These are phyloP conservation scores for Sugiyamaella qingdaonensis DNA, from an alignment of 805 yeast genomes.

Conservation along the genomic window DNA sequence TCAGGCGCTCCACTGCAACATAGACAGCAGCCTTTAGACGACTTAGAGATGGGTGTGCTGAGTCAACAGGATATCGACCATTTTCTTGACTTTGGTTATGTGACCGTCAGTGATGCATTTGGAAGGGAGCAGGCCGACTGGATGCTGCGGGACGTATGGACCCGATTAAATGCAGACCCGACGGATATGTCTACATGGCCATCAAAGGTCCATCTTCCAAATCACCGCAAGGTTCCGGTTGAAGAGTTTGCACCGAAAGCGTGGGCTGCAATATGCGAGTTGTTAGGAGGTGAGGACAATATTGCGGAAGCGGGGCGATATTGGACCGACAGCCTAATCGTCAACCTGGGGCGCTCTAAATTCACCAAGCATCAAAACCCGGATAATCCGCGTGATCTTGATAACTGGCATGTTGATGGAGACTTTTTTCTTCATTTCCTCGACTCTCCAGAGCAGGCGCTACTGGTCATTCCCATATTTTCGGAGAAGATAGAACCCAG, in stretches of 20 bases:
- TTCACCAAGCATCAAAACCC: conserved; percentile 5
- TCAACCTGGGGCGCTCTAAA: conserved; percentile 6
- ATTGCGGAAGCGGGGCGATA: conserved; percentile 6
- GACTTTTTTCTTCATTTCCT: conserved; percentile 14
- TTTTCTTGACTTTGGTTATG: conserved; percentile 10
- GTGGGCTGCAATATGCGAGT: conserved; percentile 13
- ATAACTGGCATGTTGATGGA: conserved; percentile 15
- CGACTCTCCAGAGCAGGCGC: conserved; percentile 16
- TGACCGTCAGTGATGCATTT: conserved; percentile 6
- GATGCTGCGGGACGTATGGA: conserved; percentile 15
- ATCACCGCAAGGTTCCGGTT: conserved; percentile 8
- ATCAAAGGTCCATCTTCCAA: conserved; percentile 7
- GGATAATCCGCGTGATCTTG: conserved; percentile 4
- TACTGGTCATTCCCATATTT: conserved; percentile 11
- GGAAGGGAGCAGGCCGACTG: conserved; percentile 10
- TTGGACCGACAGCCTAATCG: conserved; percentile 11
- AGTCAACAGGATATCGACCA: conserved; percentile 4
- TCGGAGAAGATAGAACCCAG: conserved; percentile 7
- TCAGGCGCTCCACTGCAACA: not conserved
- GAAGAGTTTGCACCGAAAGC: conserved; percentile 13
- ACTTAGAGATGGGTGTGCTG: conserved; percentile 1
- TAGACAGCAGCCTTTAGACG: no score
- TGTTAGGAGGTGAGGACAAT: conserved; percentile 12
- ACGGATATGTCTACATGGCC: conserved; percentile 10
- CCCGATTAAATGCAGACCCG: conserved; percentile 10